Evolutionary conservation across 2,329 filamentous ascomycete species (phyloP), one percentile per base, ranked within the genome.

Genomic region (Clonostachys solani): DNA sequence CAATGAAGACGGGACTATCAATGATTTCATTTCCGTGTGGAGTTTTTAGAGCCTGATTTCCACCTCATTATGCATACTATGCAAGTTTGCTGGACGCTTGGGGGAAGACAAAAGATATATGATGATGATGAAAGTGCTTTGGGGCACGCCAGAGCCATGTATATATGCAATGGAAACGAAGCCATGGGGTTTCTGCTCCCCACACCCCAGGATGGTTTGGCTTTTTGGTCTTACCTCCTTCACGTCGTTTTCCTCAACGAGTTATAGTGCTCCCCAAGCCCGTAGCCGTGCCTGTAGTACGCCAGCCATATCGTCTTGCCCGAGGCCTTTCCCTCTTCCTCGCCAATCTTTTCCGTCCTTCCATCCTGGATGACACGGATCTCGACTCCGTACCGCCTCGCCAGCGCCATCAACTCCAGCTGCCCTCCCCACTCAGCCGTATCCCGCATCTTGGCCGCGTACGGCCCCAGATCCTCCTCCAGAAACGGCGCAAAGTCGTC

Each of bases 401-500:
- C 88, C 62, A 99, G 75, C 19, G 94, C 94, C 64, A 85, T 75
- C 47, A 99, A 68, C 73, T 99, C 94, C 52, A 96, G 68, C 72
- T 97, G 89, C 0, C 94, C 94, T 44, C 94, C 94, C 94, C 94
- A 99, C 68, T 96, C 92, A 0, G 89, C 92, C 43, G 92, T 96
- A 49, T 94, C 83, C 52, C 84, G 73, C 50, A 99, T 89, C 69
- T 87, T 89, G 42, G 70, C 69, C 42, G 89, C 77, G 65, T 97
- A 95, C 9, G 71, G 71, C 4, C 80, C 80, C 42, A 96, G 62
- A 13, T 85, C 82, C 63, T 94, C 91, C 60, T 95, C 92, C 55
- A 96, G 72, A 61, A 96, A 99, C 1, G 88, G 85, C 48, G 78
- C 83, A 63, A 96, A 97, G 57, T 95, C 89, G 53, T 91, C 88